A percentile compares a stretch with the other conserved stretches of the same genome.
phyloP scores from a whole-genome alignment of 202 grass and related monocot genomes.

The Zoysia matrella region DNA sequence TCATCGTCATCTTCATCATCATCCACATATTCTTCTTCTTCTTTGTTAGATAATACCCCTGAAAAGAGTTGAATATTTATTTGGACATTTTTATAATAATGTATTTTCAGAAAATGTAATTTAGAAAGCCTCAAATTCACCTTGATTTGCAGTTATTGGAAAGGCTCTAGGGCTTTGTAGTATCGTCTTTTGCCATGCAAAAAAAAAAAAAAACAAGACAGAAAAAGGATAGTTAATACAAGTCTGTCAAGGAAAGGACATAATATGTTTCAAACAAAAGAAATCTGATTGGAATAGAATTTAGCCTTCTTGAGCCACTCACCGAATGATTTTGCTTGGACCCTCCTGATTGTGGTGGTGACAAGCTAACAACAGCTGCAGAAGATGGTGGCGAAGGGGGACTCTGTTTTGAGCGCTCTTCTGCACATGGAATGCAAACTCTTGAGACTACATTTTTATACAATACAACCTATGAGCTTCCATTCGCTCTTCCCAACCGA shows the following conservation, averaged over 20 bases:
- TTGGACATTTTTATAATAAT: slow-evolving; percentile 9
- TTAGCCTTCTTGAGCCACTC: neutral
- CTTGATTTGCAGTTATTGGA: slow-evolving; percentile 29
- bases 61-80: slow-evolving; percentile 8
- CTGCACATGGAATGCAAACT: slow-evolving; percentile 7
- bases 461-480: neutral
- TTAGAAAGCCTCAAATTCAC: slow-evolving; percentile 31
- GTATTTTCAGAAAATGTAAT: slow-evolving; percentile 8
- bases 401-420: slow-evolving; percentile 28
- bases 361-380: slow-evolving; percentile 12
- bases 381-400: neutral
- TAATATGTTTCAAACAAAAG: neutral
- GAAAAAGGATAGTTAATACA: neutral
- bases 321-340: slow-evolving; percentile 32
- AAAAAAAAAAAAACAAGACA: neutral
- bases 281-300: neutral
- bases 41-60: slow-evolving; percentile 23
- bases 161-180: slow-evolving; percentile 36
- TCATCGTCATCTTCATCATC: neutral
- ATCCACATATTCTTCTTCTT: slow-evolving; percentile 11
- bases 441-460: slow-evolving; percentile 17
- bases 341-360: neutral
- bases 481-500: neutral
- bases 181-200: slow-evolving; percentile 38
- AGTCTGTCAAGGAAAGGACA: neutral